These are phyloP conservation scores for Trebouxia sp. DNA, from an alignment of 139 green algal genomes.

Conservation along the genomic window DNA sequence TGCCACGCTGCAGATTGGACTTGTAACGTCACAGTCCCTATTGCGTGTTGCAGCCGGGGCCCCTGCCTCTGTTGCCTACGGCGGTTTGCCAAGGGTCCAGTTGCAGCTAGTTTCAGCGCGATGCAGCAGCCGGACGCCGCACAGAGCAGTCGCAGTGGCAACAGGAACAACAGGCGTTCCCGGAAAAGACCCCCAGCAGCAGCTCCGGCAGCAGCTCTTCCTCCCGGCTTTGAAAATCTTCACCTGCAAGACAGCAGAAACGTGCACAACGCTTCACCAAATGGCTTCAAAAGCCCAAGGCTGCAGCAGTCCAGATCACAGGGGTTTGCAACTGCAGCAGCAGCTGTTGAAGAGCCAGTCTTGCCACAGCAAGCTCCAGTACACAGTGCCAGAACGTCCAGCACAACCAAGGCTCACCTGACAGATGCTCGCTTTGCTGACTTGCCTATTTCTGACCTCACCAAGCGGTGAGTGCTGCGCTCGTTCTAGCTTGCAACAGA, in stretches of 20 bases:
- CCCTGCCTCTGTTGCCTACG: neutral
- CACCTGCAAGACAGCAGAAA: neutral
- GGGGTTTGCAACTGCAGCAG: neutral
- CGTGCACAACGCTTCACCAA: neutral
- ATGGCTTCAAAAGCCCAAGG: neutral
- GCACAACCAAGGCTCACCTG: conserved; percentile 16
- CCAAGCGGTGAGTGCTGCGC: conserved; percentile 11
- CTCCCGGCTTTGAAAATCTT: conserved; percentile 16
- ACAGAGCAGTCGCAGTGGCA: neutral
- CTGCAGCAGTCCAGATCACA: conserved; percentile 5
- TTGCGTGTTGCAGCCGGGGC: too few species aligned
- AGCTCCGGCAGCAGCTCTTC: neutral
- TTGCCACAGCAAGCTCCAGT: neutral
- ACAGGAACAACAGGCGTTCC: conserved; percentile 1
- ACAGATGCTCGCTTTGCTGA: conserved; percentile 11
- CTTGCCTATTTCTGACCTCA: conserved; percentile 3
- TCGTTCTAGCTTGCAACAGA: neutral
- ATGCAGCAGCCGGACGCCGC: neutral
- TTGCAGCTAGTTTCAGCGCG: neutral
- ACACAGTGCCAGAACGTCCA: conserved; percentile 1
- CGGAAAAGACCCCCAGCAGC: neutral
- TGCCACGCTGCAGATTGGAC: too few species aligned
- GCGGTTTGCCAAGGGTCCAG: neutral
- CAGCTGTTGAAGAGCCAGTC: neutral
- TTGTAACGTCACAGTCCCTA: too few species aligned